phyloP scores from a whole-genome alignment of 371 early-diverging fungal species.

The Apophysomyces variabilis region DNA sequence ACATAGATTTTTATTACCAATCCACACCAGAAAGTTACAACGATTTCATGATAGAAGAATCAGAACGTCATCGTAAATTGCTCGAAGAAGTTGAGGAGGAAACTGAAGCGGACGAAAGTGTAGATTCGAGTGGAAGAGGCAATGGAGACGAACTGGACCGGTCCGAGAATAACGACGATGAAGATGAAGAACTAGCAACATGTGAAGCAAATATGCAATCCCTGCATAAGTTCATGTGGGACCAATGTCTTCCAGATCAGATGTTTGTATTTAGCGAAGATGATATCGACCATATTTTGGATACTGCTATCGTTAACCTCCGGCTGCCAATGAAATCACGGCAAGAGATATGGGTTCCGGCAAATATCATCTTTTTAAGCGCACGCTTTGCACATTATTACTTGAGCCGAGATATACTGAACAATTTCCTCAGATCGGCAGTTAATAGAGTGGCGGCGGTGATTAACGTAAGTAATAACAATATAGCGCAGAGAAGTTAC shows the following conservation, averaged over 20 bases:
- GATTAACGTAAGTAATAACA: conserved; percentile 49
- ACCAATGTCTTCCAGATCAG: conserved; percentile 78
- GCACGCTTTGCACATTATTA: conserved; percentile 88
- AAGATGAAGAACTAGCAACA: conserved; percentile 13
- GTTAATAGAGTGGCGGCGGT: conserved; percentile 61
- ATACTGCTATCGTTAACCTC: conserved; percentile 67
- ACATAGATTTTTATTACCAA: conserved; percentile 34
- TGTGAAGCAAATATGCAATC: conserved; percentile 39
- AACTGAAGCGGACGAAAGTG: neutral
- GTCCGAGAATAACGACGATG: conserved; percentile 8
- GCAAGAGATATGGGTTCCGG: conserved; percentile 73
- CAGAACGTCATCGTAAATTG: conserved; percentile 24
- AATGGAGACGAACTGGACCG: neutral
- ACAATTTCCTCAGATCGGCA: conserved; percentile 64
- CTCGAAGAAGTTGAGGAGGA: conserved; percentile 6
- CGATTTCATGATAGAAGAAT: conserved; percentile 35
- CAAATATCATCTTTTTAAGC: conserved; percentile 85
- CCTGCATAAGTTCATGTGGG: conserved; percentile 75
- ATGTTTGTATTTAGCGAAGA: conserved; percentile 89
- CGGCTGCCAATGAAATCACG: conserved; percentile 58
- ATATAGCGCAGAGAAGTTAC: too few relatives aligned
- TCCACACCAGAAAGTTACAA: conserved; percentile 32
- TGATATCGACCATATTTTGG: conserved; percentile 71
- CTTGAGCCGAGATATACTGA: conserved; percentile 70
- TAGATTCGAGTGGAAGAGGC: neutral